Evolutionary conservation across 2,329 filamentous ascomycete genomes (phyloP).

Genomic region (Sarocladium kiliense): DNA sequence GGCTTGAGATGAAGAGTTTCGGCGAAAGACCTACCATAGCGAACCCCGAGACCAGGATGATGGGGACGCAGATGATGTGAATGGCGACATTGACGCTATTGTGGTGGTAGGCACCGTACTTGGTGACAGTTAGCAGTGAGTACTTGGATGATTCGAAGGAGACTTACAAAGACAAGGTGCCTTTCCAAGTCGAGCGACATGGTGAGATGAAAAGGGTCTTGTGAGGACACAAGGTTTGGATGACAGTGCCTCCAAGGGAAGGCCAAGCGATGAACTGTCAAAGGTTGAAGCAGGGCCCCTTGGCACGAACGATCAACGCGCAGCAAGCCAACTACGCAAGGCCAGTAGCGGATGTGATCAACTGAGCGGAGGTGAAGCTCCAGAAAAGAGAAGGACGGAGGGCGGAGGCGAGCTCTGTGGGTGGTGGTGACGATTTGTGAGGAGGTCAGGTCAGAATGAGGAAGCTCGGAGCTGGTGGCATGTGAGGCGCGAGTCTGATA

Average conservation of each 20-base stretch:
- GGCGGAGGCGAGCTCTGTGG: conserved; percentile 8
- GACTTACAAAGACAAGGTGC: conserved; percentile 73
- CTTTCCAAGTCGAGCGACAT: conserved; percentile 76
- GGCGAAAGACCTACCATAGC: conserved; percentile 58
- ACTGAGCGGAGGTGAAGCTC: not conserved
- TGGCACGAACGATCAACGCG: no score
- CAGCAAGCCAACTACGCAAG: not conserved
- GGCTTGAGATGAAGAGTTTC: not conserved
- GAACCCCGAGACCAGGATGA: conserved; percentile 67
- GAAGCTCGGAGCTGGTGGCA: conserved; percentile 1
- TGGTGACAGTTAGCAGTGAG: not conserved
- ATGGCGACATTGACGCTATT: conserved; percentile 72
- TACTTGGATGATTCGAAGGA: not conserved
- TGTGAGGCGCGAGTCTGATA: conserved; percentile 5
- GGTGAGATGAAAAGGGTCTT: conserved; percentile 15
- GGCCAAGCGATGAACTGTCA: no score
- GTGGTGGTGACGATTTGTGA: conserved; percentile 9
- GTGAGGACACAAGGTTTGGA: not conserved
- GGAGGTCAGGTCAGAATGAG: conserved; percentile 1
- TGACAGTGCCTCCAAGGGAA: not conserved
- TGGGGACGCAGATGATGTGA: conserved; percentile 73
- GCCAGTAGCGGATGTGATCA: not conserved
- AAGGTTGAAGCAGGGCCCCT: no score
- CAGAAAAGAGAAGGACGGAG: not conserved
- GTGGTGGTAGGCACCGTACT: conserved; percentile 85